Evolutionary conservation across 495 filamentous ascomycete species (phyloP).

Genomic region (Haplographium delicatum): DNA sequence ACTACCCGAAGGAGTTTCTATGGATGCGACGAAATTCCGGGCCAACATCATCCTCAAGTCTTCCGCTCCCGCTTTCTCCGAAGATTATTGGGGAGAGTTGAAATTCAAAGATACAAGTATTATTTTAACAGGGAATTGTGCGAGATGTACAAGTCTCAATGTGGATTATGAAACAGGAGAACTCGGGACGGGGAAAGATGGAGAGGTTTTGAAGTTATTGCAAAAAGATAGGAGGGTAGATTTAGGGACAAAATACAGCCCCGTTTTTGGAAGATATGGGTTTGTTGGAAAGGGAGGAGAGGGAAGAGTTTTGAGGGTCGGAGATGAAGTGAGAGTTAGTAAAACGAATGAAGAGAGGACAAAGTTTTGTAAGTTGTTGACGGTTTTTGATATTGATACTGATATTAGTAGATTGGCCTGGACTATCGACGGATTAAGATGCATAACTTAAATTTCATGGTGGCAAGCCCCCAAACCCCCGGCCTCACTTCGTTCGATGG

Average conservation of each 20-base stretch:
- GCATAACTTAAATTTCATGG: no score
- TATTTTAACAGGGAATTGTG: constrained; percentile 70
- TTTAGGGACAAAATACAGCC: constrained; percentile 63
- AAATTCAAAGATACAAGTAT: constrained; percentile 34
- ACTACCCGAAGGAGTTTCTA: constrained; percentile 51
- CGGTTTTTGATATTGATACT: not conserved
- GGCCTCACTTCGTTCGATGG: no score
- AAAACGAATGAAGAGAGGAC: constrained; percentile 53
- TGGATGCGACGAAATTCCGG: constrained; percentile 77
- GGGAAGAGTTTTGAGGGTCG: constrained; percentile 48
- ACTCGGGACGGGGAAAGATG: constrained; percentile 57
- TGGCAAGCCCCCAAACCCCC: no score
- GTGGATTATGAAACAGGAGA: constrained; percentile 75
- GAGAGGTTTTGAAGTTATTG: constrained; percentile 67
- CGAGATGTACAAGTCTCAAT: constrained; percentile 73
- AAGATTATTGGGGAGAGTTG: constrained; percentile 80
- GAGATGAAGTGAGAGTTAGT: constrained; percentile 63
- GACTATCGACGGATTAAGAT: no score
- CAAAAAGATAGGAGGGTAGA: constrained; percentile 78
- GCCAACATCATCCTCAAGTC: constrained; percentile 75
- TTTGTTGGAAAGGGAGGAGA: constrained; percentile 45
- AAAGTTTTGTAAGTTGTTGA: constrained; percentile 51
- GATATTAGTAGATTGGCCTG: constrained; percentile 18
- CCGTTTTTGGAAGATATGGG: constrained; percentile 79
- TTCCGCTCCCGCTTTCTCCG: constrained; percentile 58